Conservation (phyloP, 2,329 filamentous ascomycete species). For the Colletotrichum magnum region DNA sequence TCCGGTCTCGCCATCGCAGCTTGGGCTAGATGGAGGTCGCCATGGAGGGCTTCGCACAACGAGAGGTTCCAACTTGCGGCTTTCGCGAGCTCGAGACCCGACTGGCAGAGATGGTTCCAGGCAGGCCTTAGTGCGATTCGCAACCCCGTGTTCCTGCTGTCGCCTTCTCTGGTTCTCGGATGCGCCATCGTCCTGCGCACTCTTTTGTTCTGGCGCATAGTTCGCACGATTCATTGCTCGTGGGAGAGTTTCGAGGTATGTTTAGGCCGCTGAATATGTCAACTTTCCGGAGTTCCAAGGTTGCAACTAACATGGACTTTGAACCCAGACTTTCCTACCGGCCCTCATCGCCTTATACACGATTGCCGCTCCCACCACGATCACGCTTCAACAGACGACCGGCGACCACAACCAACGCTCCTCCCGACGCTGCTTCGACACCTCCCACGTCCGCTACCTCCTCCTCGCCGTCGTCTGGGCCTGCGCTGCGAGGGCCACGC, state of each 20-base stretch:
- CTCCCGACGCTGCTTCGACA: constrained; percentile 25
- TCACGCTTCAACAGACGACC: constrained; percentile 44
- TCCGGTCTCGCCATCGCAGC: constrained; percentile 42
- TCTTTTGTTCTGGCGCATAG: constrained; percentile 49
- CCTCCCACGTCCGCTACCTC: constrained; percentile 40
- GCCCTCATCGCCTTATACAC: constrained; percentile 46
- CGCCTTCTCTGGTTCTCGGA: constrained; percentile 43
- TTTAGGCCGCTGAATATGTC: no score
- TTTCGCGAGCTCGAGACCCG: background rate
- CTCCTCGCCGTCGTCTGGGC: constrained; percentile 50
- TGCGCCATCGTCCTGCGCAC: constrained; percentile 45
- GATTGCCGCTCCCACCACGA: constrained; percentile 40
- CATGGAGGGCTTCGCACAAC: constrained; percentile 9
- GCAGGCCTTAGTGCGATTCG: constrained; percentile 16
- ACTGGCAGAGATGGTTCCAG: constrained; percentile 26
- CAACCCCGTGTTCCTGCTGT: constrained; percentile 33
- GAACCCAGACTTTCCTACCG: constrained; percentile 50
- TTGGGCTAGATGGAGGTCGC: constrained; percentile 34
- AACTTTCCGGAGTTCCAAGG: no score
- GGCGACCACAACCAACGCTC: constrained; percentile 36
- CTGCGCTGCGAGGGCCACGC: constrained; percentile 47
- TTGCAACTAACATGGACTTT: background rate
- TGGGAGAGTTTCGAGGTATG: constrained; percentile 51
- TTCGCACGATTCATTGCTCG: constrained; percentile 51
- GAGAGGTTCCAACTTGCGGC: constrained; percentile 24